These are phyloP conservation scores for Sarocladium strictum DNA, from an alignment of 2,329 filamentous ascomycete species.

Conservation along the genomic window DNA sequence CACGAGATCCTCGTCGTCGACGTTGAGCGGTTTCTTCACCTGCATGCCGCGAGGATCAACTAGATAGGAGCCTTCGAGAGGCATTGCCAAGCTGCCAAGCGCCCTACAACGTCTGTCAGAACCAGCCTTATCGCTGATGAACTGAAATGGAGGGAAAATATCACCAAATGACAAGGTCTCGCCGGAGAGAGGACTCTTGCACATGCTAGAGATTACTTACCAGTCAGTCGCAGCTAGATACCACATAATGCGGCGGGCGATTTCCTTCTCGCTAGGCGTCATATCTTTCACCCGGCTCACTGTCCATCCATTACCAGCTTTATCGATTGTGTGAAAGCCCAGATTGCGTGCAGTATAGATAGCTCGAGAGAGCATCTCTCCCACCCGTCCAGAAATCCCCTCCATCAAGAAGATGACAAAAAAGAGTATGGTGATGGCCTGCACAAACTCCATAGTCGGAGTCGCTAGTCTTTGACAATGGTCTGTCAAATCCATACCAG, in stretches of 20 bases:
- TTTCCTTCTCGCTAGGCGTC: slow-evolving; percentile 24
- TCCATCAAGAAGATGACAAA: slow-evolving; percentile 23
- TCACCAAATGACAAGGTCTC: too few species aligned
- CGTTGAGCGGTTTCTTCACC: slow-evolving; percentile 32
- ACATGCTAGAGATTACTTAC: slow-evolving; percentile 24
- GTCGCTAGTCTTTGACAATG: not conserved
- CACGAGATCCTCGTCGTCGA: slow-evolving; percentile 31
- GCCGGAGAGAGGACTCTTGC: too few species aligned
- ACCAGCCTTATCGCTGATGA: too few species aligned
- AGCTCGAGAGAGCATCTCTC: slow-evolving; percentile 14
- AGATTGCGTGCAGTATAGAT: slow-evolving; percentile 17
- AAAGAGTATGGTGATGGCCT: slow-evolving; percentile 19
- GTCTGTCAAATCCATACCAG: slow-evolving; percentile 7
- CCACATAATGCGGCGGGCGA: slow-evolving; percentile 36
- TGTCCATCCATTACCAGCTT: not conserved
- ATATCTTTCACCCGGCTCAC: slow-evolving; percentile 14
- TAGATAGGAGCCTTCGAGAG: slow-evolving; percentile 33
- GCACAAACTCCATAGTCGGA: slow-evolving; percentile 18
- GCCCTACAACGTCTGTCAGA: too few species aligned
- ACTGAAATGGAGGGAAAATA: too few species aligned
- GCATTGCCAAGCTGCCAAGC: not conserved
- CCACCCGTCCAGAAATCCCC: slow-evolving; percentile 19
- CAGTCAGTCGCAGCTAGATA: slow-evolving; percentile 35
- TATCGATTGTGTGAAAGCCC: slow-evolving; percentile 29
- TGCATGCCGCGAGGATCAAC: slow-evolving; percentile 34